Base-by-base conservation (phyloP, 495 filamentous ascomycete species). In the Paragyromitra xinjiangensis region DNA sequence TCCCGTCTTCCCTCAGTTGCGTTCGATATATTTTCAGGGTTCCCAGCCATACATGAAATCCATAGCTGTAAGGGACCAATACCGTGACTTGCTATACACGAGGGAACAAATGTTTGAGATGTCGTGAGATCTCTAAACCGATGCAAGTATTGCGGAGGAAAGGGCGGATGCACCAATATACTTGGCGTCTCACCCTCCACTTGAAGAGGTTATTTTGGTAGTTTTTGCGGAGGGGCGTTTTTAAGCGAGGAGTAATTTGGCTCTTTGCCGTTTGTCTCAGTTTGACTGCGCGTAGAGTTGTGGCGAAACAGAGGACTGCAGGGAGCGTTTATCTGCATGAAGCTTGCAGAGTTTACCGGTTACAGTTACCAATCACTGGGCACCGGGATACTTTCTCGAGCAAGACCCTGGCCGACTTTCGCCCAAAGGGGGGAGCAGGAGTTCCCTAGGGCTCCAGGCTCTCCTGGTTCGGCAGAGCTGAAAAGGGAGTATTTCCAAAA, bases 181-280 rank as follows among this genome's bases (percentile, higher is more conserved):
- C 26, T 65, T 50, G 59, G 51, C 55, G 64, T 78, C 63, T 63
- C 71, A 76, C 71, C 26, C 14, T 45, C 42, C 9, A 65, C 50
- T 40, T 34, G 6, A 22, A 26, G 24, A 16, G 56, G 77, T 75
- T 70, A 78, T 78, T 72, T 71, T 55, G 65, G 75, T 65, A 63
- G 34, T 16, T 40, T 45, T 66, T 19, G 26, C 40, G 68, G 55
- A 62, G 37, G 22, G 50, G 68, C 61, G 68, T 50, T 51, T 65
- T 79, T 78, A 71, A 78, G 77, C 77, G 75, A 79, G 64, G 40
- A 34, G 45, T 12, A 66, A 73, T 73, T 40, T 50, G 53, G 34
- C 48, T 39, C 37, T 72, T 72, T 77, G 44, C 61, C 66, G 66
- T 70, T 55, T 71, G 67, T 56, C 66, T 76, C 67, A 64, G 58